Percentiles rank a stretch among this genome's conserved stretches.
phyloP scores from a whole-genome alignment of 2,329 filamentous ascomycete species.

The Arthrobotrys pseudoclavata region DNA sequence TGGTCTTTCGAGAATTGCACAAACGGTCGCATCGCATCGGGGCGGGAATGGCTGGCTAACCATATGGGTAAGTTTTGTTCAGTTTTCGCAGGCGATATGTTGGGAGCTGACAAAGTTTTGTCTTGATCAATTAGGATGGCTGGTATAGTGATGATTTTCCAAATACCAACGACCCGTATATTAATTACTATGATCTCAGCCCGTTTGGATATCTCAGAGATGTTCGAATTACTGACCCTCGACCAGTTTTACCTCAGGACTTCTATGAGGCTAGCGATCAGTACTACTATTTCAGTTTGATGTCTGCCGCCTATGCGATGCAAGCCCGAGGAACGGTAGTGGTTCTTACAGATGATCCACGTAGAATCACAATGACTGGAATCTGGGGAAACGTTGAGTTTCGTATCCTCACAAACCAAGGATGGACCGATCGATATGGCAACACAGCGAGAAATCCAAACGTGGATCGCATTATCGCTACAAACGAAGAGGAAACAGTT shows the following conservation, averaged over 20 bases:
- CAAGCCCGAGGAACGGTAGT: conserved; percentile 19
- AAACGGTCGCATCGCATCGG: conserved; percentile 11
- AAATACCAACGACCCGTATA: background rate
- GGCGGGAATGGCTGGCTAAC: conserved; percentile 23
- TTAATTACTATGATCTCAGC: conserved; percentile 34
- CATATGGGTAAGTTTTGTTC: conserved; percentile 22
- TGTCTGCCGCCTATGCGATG: conserved; percentile 38
- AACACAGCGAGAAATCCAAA: conserved; percentile 8
- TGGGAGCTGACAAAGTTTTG: background rate
- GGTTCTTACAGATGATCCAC: conserved; percentile 27
- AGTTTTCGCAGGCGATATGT: no score
- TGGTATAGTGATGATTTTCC: conserved; percentile 29
- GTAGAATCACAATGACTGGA: background rate
- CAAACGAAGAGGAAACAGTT: conserved; percentile 20
- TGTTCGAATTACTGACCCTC: conserved; percentile 10
- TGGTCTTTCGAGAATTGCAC: conserved; percentile 15
- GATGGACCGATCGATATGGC: conserved; percentile 24
- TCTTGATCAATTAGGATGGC: conserved; percentile 26
- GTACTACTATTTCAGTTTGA: conserved; percentile 39
- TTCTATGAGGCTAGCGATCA: conserved; percentile 24
- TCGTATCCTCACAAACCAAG: conserved; percentile 12
- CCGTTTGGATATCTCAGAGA: conserved; percentile 25
- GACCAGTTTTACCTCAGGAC: conserved; percentile 15
- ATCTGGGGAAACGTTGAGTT: conserved; percentile 35
- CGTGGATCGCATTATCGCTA: conserved; percentile 33